Percentiles rank a stretch among this genome's conserved stretches.
Evolutionary conservation across 1,139 yeast species (phyloP).

Genomic region (Yamadazyma songkhlaensis): DNA sequence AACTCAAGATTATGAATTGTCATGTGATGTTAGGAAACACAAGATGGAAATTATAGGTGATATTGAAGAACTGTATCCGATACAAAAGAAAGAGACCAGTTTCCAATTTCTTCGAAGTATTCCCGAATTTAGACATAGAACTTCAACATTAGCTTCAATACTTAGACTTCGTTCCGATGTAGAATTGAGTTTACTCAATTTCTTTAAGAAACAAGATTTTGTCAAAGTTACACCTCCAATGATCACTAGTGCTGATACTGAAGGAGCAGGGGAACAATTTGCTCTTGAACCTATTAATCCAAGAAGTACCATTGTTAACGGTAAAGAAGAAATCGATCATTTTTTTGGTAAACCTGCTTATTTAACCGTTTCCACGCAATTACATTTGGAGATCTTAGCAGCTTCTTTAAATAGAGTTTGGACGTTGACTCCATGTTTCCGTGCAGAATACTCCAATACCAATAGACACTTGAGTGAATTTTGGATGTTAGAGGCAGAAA

Average conservation of each 20-base stretch:
- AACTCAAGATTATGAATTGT: slow-evolving; percentile 27
- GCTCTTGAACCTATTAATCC: slow-evolving; percentile 37
- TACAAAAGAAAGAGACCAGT: slow-evolving; percentile 76
- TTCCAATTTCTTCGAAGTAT: slow-evolving; percentile 60
- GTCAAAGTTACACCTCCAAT: slow-evolving; percentile 82
- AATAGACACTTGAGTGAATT: slow-evolving; percentile 90
- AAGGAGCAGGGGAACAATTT: slow-evolving; percentile 95
- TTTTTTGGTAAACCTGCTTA: slow-evolving; percentile 71
- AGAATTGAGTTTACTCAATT: slow-evolving; percentile 52
- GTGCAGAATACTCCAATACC: slow-evolving; percentile 93
- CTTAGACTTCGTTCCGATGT: slow-evolving; percentile 70
- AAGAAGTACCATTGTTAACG: slow-evolving; percentile 11
- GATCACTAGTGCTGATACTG: slow-evolving; percentile 89
- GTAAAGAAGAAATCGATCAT: slow-evolving; percentile 18
- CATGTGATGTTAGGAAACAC: slow-evolving; percentile 19
- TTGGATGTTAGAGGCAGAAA: slow-evolving; percentile 97
- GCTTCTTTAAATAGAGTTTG: slow-evolving; percentile 79
- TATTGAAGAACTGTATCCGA: slow-evolving; percentile 66
- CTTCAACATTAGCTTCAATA: slow-evolving; percentile 61
- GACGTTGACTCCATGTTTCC: slow-evolving; percentile 87
- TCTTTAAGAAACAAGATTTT: slow-evolving; percentile 54
- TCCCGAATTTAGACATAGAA: slow-evolving; percentile 80
- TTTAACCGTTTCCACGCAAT: slow-evolving; percentile 87
- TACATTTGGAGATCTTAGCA: slow-evolving; percentile 82
- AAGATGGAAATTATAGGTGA: slow-evolving; percentile 40